A percentile compares a stretch with the other conserved stretches of the same genome.
These are phyloP conservation scores for Cryptosporidium ryanae DNA, from an alignment of 169 alveolate species.

Conservation along the genomic window DNA sequence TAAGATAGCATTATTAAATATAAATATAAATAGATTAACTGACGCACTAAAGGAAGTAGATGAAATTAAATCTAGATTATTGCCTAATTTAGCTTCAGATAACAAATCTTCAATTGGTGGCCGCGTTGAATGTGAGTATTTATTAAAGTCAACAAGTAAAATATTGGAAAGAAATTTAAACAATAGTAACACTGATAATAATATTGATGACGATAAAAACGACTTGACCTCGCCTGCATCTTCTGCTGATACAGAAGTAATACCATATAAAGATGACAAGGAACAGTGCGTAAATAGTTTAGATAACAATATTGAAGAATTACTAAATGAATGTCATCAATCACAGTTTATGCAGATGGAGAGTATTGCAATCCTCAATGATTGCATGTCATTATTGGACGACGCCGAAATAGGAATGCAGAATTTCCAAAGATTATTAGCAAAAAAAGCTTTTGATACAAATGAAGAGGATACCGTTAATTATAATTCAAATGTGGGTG, in stretches of 20 bases:
- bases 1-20: slow-evolving; percentile 46
- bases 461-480: slow-evolving; percentile 9
- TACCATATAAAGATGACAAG: slow-evolving; percentile 3
- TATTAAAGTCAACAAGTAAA: not conserved
- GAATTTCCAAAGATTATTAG: slow-evolving; percentile 60
- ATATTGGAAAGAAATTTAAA: slow-evolving; percentile 6
- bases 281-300: not conserved
- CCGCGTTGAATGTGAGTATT: slow-evolving; percentile 16
- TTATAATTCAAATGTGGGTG: slow-evolving; percentile 3
- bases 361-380: slow-evolving; percentile 63
- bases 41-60: slow-evolving; percentile 53
- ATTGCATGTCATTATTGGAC: slow-evolving; percentile 53
- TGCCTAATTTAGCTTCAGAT: not conserved
- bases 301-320: slow-evolving; percentile 14
- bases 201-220: slow-evolving; percentile 10
- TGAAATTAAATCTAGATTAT: slow-evolving; percentile 8
- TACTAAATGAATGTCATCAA: slow-evolving; percentile 62
- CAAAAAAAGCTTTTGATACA: slow-evolving; percentile 59
- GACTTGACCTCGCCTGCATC: not conserved
- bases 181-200: not conserved
- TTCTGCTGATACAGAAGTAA: slow-evolving; percentile 13
- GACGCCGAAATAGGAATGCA: slow-evolving; percentile 75
- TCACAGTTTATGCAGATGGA: slow-evolving; percentile 70
- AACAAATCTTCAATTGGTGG: not conserved
- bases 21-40: slow-evolving; percentile 37